Percentiles rank a stretch among this genome's conserved stretches.
These are phyloP conservation scores for Agrocybe pediades DNA, from an alignment of 768 basidiomycete species.

Conservation along the genomic window DNA sequence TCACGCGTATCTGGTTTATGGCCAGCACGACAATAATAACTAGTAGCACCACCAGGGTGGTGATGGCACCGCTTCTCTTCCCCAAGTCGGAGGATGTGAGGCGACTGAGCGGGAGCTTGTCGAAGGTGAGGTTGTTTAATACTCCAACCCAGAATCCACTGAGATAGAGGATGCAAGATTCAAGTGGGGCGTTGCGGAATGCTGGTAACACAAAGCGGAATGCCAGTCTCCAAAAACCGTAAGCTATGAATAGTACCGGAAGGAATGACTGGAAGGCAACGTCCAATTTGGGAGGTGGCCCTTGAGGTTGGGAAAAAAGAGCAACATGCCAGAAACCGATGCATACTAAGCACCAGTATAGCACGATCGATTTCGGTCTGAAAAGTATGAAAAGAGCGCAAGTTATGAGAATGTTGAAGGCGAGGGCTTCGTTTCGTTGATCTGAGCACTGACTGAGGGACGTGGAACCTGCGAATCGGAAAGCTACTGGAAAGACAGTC, in stretches of 20 bases:
- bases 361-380: constrained; percentile 66
- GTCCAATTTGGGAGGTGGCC: constrained; percentile 67
- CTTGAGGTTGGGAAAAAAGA: constrained; percentile 75
- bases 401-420: constrained; percentile 70
- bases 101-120: constrained; percentile 74
- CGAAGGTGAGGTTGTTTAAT: constrained; percentile 70
- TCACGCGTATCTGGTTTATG: constrained; percentile 78
- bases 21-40: constrained; percentile 59
- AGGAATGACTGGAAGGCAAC: constrained; percentile 78
- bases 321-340: constrained; percentile 86
- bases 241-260: constrained; percentile 75
- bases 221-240: constrained; percentile 77
- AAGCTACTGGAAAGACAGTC: constrained; percentile 73
- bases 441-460: constrained; percentile 69
- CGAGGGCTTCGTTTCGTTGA: constrained; percentile 67
- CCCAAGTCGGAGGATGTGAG: constrained; percentile 71
- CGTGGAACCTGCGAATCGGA: constrained; percentile 44
- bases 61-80: constrained; percentile 66
- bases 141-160: constrained; percentile 80
- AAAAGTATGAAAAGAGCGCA: constrained; percentile 71
- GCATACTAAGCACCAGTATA: constrained; percentile 78
- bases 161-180: constrained; percentile 74
- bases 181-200: constrained; percentile 69
- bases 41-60: constrained; percentile 67
- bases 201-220: constrained; percentile 74